phyloP scores from a whole-genome alignment of 129 eudicot species.

The Artemisia tridentata region DNA sequence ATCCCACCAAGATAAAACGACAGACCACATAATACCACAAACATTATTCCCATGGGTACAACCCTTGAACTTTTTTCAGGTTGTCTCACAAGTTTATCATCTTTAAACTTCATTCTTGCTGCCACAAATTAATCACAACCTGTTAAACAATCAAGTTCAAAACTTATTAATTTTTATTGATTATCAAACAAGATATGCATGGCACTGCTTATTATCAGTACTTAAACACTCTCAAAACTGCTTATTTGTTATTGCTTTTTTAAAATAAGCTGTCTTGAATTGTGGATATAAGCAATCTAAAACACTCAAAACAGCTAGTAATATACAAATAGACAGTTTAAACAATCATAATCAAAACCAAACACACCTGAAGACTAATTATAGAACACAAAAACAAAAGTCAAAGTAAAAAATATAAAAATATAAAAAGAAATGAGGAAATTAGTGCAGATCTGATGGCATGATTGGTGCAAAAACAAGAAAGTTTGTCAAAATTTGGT shows the following conservation, averaged over 20 bases:
- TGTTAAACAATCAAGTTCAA: constrained; percentile 30
- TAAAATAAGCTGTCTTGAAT: too few relatives aligned
- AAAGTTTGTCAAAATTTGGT: constrained; percentile 40
- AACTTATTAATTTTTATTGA: not conserved
- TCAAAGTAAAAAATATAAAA: not conserved
- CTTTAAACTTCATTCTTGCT: constrained; percentile 65
- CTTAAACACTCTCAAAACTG: too few relatives aligned
- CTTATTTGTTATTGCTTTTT: too few relatives aligned
- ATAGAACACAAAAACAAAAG: constrained; percentile 5
- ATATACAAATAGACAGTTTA: too few relatives aligned
- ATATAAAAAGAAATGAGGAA: not conserved
- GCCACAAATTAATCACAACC: constrained; percentile 29
- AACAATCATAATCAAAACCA: too few relatives aligned
- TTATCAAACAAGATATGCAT: not conserved
- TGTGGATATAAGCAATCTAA: too few relatives aligned
- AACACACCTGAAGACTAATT: constrained; percentile 2
- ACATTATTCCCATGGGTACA: constrained; percentile 54
- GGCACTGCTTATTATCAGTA: too few relatives aligned
- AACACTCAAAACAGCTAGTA: too few relatives aligned
- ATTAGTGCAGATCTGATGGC: constrained; percentile 46
- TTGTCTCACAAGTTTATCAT: constrained; percentile 58
- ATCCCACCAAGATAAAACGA: constrained; percentile 93
- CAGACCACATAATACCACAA: constrained; percentile 71
- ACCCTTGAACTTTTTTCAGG: constrained; percentile 64
- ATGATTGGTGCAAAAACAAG: constrained; percentile 30